Evolutionary conservation across 495 filamentous ascomycete species (phyloP).

Genomic region (Parathielavia hyrcaniae): DNA sequence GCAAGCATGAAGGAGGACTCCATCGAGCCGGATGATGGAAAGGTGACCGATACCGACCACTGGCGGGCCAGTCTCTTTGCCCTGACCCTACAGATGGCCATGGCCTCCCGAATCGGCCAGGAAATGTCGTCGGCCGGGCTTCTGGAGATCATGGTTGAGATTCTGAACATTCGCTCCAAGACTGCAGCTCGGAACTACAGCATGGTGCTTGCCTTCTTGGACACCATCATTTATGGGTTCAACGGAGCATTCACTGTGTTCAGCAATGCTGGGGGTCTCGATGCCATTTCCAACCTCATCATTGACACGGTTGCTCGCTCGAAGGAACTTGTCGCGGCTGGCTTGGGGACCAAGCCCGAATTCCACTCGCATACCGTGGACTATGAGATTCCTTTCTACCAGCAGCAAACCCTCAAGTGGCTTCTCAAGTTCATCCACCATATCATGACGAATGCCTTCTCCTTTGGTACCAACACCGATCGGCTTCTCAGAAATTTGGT

Average conservation of each 20-base stretch:
- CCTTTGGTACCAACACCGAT: slow-evolving; percentile 71
- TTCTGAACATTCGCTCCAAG: slow-evolving; percentile 73
- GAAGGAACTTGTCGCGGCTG: slow-evolving; percentile 54
- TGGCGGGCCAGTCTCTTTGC: slow-evolving; percentile 87
- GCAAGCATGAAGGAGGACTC: slow-evolving; percentile 64
- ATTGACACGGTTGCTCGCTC: slow-evolving; percentile 70
- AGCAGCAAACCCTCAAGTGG: slow-evolving; percentile 87
- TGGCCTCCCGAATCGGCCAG: slow-evolving; percentile 61
- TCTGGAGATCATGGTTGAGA: slow-evolving; percentile 81
- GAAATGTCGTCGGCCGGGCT: slow-evolving; percentile 79
- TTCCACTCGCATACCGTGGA: slow-evolving; percentile 79
- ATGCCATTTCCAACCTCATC: slow-evolving; percentile 77
- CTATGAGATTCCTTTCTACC: slow-evolving; percentile 85
- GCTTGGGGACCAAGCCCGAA: slow-evolving; percentile 66
- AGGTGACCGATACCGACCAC: slow-evolving; percentile 59
- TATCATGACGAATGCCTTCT: slow-evolving; percentile 71
- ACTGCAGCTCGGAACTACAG: slow-evolving; percentile 77
- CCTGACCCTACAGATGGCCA: slow-evolving; percentile 68
- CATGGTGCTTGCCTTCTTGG: slow-evolving; percentile 75
- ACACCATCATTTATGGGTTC: slow-evolving; percentile 74
- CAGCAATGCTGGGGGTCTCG: slow-evolving; percentile 72
- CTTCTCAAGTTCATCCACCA: slow-evolving; percentile 94
- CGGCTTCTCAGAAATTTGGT: slow-evolving; percentile 86
- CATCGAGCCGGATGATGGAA: slow-evolving; percentile 48
- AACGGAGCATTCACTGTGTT: slow-evolving; percentile 74